A percentile compares a stretch with the other conserved stretches of the same genome.
Conservation (phyloP, 495 filamentous ascomycete genomes). For the Penicillium desertorum region DNA sequence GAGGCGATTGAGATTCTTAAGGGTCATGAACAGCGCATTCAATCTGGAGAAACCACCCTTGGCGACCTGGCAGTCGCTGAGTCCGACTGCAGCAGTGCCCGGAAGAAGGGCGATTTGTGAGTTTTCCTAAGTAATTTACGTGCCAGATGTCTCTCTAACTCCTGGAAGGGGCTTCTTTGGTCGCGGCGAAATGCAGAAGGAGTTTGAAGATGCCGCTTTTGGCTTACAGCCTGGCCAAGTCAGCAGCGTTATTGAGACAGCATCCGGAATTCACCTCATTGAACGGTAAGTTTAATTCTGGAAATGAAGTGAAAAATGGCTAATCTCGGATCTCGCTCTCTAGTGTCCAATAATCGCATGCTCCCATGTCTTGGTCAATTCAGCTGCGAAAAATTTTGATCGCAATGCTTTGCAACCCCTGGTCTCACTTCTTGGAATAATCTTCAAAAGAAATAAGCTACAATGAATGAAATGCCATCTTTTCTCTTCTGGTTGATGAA, state of each 20-base stretch:
- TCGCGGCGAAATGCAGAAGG: slow-evolving; percentile 94
- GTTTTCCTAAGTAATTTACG: slow-evolving; percentile 22
- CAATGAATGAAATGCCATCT: slow-evolving; percentile 9
- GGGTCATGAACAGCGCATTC: slow-evolving; percentile 70
- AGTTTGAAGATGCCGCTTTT: slow-evolving; percentile 96
- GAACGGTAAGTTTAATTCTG: slow-evolving; percentile 64
- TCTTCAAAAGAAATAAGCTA: slow-evolving; percentile 9
- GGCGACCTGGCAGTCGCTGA: slow-evolving; percentile 83
- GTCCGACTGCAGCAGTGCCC: slow-evolving; percentile 91
- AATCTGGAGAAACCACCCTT: slow-evolving; percentile 61
- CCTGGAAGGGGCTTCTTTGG: slow-evolving; percentile 79
- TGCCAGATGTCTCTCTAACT: slow-evolving; percentile 21
- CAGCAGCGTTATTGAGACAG: slow-evolving; percentile 81
- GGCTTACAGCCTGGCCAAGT: slow-evolving; percentile 80
- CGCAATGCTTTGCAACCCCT: slow-evolving; percentile 5
- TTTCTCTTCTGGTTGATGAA: not conserved
- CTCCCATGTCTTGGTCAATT: not conserved
- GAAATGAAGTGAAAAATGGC: not conserved
- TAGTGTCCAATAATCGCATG: slow-evolving; percentile 35
- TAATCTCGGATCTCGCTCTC: not conserved
- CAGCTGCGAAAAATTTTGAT: not conserved
- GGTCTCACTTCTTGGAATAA: slow-evolving; percentile 1
- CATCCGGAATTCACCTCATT: slow-evolving; percentile 94
- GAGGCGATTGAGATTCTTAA: slow-evolving; percentile 78
- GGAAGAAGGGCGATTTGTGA: slow-evolving; percentile 88